A percentile compares a stretch with the other conserved stretches of the same genome.
These are phyloP conservation scores for Steccherinum ochraceum DNA, from an alignment of 768 basidiomycete genomes.

Conservation along the genomic window DNA sequence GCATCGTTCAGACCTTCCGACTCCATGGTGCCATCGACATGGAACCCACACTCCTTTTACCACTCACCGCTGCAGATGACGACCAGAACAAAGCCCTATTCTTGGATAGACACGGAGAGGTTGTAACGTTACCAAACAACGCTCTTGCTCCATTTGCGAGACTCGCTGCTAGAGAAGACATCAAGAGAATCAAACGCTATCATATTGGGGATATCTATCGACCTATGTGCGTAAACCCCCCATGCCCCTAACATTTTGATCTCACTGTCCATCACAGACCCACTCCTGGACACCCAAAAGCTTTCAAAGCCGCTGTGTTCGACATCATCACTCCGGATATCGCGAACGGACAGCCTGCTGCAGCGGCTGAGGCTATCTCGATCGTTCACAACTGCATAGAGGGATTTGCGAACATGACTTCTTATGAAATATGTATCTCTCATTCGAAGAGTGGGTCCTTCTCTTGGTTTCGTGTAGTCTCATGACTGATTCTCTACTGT, in stretches of 20 bases:
- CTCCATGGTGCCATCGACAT: constrained; percentile 88
- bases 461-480: no score
- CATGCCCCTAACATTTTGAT: not conserved
- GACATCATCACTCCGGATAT: constrained; percentile 81
- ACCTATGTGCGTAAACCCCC: constrained; percentile 42
- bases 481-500: no score
- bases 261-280: constrained; percentile 30
- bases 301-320: constrained; percentile 69
- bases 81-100: constrained; percentile 56
- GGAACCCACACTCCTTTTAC: constrained; percentile 81
- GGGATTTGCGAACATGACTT: constrained; percentile 64
- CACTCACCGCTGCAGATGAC: constrained; percentile 56
- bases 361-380: constrained; percentile 69
- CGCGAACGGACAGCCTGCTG: constrained; percentile 54
- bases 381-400: constrained; percentile 62
- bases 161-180: constrained; percentile 61
- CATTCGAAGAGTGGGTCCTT: constrained; percentile 63
- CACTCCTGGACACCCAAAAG: constrained; percentile 67
- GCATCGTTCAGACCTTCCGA: constrained; percentile 70
- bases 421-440: constrained; percentile 73
- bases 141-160: constrained; percentile 76
- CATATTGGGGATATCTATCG: constrained; percentile 71
- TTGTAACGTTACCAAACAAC: constrained; percentile 68
- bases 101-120: constrained; percentile 75
- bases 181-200: constrained; percentile 75